Conservation (phyloP, 768 basidiomycete genomes). For the Lepiota venenata region DNA sequence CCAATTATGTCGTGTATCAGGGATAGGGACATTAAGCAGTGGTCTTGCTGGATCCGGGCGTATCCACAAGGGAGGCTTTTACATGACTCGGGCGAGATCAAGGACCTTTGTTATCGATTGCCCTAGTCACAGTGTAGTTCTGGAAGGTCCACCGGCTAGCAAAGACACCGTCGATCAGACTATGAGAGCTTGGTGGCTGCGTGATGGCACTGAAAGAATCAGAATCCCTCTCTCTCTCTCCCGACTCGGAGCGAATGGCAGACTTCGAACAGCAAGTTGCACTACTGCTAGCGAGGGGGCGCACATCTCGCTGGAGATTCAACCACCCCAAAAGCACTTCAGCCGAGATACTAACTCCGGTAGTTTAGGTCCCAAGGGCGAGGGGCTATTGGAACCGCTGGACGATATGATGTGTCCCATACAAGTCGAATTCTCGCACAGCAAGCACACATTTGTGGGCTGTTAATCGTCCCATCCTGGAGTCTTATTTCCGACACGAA, state of each 20-base stretch:
- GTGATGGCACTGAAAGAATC: not conserved
- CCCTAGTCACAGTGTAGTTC: too few species aligned
- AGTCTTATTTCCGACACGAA: conserved; percentile 2
- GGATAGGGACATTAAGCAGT: too few species aligned
- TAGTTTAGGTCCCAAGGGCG: not conserved
- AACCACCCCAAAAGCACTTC: not conserved
- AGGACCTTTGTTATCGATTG: too few species aligned
- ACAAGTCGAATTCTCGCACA: not conserved
- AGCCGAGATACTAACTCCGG: not conserved
- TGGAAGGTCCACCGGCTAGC: too few species aligned
- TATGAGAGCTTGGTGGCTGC: not conserved
- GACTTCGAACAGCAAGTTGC: not conserved
- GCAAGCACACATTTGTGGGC: not conserved
- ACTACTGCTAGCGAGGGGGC: not conserved
- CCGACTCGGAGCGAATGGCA: not conserved
- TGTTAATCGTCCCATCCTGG: not conserved
- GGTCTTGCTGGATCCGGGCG: too few species aligned
- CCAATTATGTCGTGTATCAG: too few species aligned
- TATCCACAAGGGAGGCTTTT: too few species aligned
- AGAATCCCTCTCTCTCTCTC: not conserved
- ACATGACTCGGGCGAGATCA: too few species aligned
- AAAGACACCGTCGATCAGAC: not conserved
- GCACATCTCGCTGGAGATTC: not conserved
- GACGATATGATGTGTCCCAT: not conserved
- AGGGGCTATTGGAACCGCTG: not conserved